These are phyloP conservation scores for Daldinia bambusicola DNA, from an alignment of 495 filamentous ascomycete species.

Conservation along the genomic window DNA sequence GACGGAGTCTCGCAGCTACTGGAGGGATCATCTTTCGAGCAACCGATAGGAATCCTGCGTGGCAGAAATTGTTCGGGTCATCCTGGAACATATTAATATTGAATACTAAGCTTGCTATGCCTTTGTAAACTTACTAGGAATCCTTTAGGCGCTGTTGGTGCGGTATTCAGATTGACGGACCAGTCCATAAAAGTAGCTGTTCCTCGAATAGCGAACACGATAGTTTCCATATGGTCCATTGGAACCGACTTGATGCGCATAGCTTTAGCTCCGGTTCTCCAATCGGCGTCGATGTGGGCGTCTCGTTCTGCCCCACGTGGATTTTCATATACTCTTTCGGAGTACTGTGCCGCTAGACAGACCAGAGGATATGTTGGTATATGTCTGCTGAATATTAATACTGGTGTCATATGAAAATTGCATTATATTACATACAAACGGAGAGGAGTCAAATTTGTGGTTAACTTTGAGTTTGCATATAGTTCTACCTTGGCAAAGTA, in stretches of 20 bases:
- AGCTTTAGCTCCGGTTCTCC: constrained; percentile 77
- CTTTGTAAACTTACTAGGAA: constrained; percentile 65
- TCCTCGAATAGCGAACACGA: constrained; percentile 83
- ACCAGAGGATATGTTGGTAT: constrained; percentile 76
- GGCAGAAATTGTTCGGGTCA: constrained; percentile 78
- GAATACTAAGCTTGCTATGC: not conserved
- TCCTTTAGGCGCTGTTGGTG: constrained; percentile 67
- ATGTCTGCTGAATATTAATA: constrained; percentile 57
- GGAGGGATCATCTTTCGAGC: constrained; percentile 78
- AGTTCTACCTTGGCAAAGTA: constrained; percentile 81
- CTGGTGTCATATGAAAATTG: not conserved
- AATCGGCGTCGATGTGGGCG: constrained; percentile 73
- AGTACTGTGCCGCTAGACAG: constrained; percentile 78
- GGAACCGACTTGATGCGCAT: constrained; percentile 84
- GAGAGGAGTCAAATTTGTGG: constrained; percentile 69
- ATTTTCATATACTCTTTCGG: constrained; percentile 73
- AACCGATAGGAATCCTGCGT: constrained; percentile 79
- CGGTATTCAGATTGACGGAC: constrained; percentile 78
- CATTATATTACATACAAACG: constrained; percentile 63
- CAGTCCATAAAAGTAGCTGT: constrained; percentile 84
- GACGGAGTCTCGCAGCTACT: constrained; percentile 73
- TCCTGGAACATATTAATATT: constrained; percentile 58
- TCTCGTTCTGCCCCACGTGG: constrained; percentile 68
- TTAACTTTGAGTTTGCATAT: constrained; percentile 82
- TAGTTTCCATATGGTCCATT: constrained; percentile 77